Conservation (phyloP, 257 asterid species). For the Primulina tabacum region DNA sequence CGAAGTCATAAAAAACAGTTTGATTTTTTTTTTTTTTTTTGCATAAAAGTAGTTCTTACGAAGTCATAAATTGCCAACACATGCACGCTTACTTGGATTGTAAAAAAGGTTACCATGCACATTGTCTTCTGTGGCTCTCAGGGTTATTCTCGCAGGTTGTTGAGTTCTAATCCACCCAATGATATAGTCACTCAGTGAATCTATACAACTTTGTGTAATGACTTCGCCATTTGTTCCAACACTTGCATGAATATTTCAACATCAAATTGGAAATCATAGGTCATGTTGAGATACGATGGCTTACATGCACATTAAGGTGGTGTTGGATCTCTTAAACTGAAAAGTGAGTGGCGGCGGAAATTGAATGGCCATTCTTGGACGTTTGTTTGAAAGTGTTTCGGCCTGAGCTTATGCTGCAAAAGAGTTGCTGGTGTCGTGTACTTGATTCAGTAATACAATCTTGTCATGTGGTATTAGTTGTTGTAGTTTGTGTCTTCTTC, state of each 20-base stretch:
- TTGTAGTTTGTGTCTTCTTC: too few species aligned
- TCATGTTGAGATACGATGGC: not conserved
- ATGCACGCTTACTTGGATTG: conserved; percentile 25
- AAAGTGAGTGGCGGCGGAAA: too few species aligned
- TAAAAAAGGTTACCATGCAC: conserved; percentile 32
- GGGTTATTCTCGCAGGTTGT: not conserved
- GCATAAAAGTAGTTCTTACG: too few species aligned
- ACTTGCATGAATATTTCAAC: not conserved
- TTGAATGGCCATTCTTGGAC: too few species aligned
- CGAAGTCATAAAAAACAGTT: too few species aligned
- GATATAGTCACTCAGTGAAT: not conserved
- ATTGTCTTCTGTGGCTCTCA: conserved; percentile 35
- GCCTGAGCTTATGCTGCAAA: too few species aligned
- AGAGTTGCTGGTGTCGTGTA: too few species aligned
- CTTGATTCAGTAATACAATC: too few species aligned
- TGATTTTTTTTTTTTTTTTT: too few species aligned
- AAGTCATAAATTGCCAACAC: conserved; percentile 1
- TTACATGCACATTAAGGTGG: not conserved
- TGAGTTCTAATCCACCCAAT: not conserved
- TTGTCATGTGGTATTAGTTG: too few species aligned
- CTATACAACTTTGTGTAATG: not conserved
- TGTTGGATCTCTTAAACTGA: too few species aligned
- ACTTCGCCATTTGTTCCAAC: not conserved
- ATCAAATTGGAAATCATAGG: not conserved
- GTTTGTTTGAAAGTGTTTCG: too few species aligned